These are phyloP conservation scores for Geoglossum glabrum DNA, from an alignment of 495 filamentous ascomycete species.

Conservation along the genomic window DNA sequence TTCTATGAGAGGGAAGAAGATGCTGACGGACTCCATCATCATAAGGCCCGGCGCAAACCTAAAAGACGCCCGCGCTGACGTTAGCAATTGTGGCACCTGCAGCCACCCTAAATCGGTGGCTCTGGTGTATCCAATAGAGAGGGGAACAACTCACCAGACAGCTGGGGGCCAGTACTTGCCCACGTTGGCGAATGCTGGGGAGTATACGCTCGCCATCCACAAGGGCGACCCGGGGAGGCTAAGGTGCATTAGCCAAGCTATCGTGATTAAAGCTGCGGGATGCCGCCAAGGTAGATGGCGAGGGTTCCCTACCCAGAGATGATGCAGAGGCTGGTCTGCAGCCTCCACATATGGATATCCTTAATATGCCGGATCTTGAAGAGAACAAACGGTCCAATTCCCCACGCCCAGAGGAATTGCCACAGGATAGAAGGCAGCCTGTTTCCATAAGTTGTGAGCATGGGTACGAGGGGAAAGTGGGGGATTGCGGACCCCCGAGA, in stretches of 20 bases:
- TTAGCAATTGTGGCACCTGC: neutral
- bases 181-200: conserved; percentile 31
- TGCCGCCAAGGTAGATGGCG: neutral
- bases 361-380: conserved; percentile 30
- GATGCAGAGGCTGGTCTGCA: conserved; percentile 40
- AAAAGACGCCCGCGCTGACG: neutral
- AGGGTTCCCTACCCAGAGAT: conserved; percentile 25
- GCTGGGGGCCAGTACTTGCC: conserved; percentile 33
- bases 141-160: conserved; percentile 28
- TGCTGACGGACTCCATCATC: conserved; percentile 30
- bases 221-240: conserved; percentile 45
- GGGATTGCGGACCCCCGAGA: neutral
- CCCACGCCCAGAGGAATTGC: conserved; percentile 43
- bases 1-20: conserved; percentile 35
- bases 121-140: neutral
- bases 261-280: neutral
- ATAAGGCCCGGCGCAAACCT: conserved; percentile 36
- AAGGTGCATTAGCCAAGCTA: neutral
- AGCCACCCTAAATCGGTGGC: neutral
- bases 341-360: conserved; percentile 48
- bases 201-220: conserved; percentile 42
- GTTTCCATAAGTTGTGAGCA: neutral
- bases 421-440: conserved; percentile 40
- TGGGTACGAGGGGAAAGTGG: neutral
- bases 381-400: conserved; percentile 29